A percentile compares a stretch with the other conserved stretches of the same genome.
Conservation (phyloP, 148 eudicot species). For the Spergularia marina region DNA sequence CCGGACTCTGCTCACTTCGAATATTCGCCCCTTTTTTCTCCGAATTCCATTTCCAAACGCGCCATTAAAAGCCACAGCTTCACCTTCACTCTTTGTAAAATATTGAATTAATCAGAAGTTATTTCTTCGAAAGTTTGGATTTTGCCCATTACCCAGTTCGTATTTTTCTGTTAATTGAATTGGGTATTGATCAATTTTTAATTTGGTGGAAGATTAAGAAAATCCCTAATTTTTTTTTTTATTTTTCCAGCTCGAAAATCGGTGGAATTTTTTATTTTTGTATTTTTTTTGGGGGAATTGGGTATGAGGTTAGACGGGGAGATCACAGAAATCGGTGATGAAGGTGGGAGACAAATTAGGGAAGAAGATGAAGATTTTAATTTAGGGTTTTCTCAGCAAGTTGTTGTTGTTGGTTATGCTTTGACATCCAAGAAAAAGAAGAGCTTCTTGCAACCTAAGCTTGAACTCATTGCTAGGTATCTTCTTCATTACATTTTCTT, state of each 20-base stretch:
- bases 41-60: conserved; percentile 9
- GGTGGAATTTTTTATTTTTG: background rate
- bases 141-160: conserved; percentile 2
- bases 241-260: too few relatives aligned
- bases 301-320: conserved; percentile 41
- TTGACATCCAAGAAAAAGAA: conserved; percentile 64
- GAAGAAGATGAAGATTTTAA: conserved; percentile 31
- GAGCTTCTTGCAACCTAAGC: conserved; percentile 74
- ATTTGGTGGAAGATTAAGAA: conserved; percentile 3
- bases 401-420: conserved; percentile 69
- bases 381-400: conserved; percentile 32
- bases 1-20: conserved; percentile 4
- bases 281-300: background rate
- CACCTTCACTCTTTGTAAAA: background rate
- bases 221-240: conserved; percentile 29
- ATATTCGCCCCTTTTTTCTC: conserved; percentile 30
- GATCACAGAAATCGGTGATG: conserved; percentile 26
- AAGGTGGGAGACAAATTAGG: conserved; percentile 17
- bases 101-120: background rate
- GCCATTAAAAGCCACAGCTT: conserved; percentile 14
- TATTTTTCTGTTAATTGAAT: conserved; percentile 8
- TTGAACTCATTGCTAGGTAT: conserved; percentile 57
- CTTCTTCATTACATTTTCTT: background rate
- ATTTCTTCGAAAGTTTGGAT: background rate
- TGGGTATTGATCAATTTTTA: conserved; percentile 7